A percentile compares a stretch with the other conserved stretches of the same genome.
Evolutionary conservation across 345 rosid species (phyloP).

Genomic region (Melastoma malabathricum): DNA sequence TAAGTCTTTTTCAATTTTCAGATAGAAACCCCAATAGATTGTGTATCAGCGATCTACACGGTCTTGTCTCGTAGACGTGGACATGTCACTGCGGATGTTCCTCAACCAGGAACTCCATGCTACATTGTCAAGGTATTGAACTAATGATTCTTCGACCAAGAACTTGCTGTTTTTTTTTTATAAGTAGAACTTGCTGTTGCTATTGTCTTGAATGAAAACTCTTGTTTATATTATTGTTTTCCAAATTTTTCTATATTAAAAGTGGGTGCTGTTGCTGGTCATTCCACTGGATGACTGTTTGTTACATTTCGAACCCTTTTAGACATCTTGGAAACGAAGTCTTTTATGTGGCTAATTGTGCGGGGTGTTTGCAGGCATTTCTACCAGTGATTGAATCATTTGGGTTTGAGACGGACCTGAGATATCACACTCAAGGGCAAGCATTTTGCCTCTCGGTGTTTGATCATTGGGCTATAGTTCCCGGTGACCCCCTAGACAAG

Average conservation of each 20-base stretch:
- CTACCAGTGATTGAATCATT: constrained; percentile 81
- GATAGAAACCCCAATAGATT: constrained; percentile 97
- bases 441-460: constrained; percentile 69
- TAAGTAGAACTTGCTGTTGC: too few relatives aligned
- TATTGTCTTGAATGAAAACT: too few relatives aligned
- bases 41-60: constrained; percentile 89
- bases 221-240: too few relatives aligned
- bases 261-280: background rate
- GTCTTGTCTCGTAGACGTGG: constrained; percentile 95
- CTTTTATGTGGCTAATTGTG: background rate
- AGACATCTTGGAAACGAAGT: too few relatives aligned
- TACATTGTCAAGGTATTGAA: constrained; percentile 80
- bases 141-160: background rate
- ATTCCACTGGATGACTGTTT: background rate
- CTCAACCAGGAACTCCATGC: constrained; percentile 95
- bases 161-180: too few relatives aligned
- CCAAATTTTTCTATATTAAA: too few relatives aligned
- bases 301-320: background rate
- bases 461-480: constrained; percentile 90
- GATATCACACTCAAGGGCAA: constrained; percentile 90
- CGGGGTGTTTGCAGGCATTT: constrained; percentile 46
- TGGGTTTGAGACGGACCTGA: constrained; percentile 85
- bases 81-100: constrained; percentile 92
- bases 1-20: constrained; percentile 12
- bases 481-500: constrained; percentile 95